These are phyloP conservation scores for Camellia japonica DNA, from an alignment of 148 eudicot genomes.

Conservation along the genomic window DNA sequence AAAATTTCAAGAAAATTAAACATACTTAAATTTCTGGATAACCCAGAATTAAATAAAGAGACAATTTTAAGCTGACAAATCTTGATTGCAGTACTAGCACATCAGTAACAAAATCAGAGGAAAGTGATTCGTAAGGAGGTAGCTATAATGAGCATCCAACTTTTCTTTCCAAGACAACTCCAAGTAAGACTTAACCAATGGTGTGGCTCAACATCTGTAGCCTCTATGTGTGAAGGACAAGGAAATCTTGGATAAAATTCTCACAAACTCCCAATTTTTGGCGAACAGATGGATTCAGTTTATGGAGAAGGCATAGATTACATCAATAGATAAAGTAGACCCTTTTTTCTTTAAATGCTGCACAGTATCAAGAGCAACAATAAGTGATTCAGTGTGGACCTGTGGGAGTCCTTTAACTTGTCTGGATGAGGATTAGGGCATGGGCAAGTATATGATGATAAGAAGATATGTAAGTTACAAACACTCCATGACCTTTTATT, in stretches of 20 bases:
- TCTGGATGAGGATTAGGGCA: constrained; percentile 1
- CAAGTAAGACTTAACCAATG: neutral
- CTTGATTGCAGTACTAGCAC: neutral
- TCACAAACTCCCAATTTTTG: neutral
- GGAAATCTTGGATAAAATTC: neutral
- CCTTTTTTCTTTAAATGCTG: neutral
- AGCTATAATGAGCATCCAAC: neutral
- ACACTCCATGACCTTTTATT: neutral
- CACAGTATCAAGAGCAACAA: neutral
- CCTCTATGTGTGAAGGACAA: neutral
- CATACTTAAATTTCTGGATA: neutral
- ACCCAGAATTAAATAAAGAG: neutral
- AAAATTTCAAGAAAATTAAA: neutral
- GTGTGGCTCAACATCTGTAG: neutral
- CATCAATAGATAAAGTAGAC: neutral
- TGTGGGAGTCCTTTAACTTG: neutral
- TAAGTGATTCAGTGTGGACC: neutral
- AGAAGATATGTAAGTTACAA: neutral
- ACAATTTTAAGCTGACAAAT: neutral
- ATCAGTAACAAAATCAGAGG: constrained; percentile 2
- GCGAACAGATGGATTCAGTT: neutral
- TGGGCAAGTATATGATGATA: neutral
- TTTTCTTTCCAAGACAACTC: neutral
- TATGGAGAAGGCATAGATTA: neutral
- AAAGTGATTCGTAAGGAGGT: neutral